Conservation (phyloP, 768 basidiomycete genomes). For the Clavulina sp. region DNA sequence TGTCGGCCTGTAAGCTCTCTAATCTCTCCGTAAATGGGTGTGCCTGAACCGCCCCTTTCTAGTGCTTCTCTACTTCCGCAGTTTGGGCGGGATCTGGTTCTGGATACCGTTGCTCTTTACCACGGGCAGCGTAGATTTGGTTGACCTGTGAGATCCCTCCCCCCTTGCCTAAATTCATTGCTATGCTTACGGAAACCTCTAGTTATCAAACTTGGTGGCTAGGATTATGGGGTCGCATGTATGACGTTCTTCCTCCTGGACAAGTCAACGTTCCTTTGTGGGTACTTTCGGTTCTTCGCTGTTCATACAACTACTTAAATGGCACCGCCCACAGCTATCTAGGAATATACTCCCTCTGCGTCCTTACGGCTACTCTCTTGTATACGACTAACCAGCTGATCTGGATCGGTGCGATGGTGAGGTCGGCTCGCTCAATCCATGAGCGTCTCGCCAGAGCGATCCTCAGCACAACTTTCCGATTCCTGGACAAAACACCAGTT, state of each 20-base stretch:
- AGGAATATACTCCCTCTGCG: no score
- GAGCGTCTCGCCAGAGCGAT: conserved; percentile 32
- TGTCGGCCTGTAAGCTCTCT: conserved; percentile 23
- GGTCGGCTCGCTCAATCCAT: conserved; percentile 40
- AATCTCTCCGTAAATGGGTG: background rate
- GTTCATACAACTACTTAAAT: conserved; percentile 13
- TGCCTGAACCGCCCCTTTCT: background rate
- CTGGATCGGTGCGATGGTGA: conserved; percentile 30
- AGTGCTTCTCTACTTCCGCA: conserved; percentile 22
- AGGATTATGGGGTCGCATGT: conserved; percentile 17
- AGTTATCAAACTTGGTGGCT: conserved; percentile 26
- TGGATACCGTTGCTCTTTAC: conserved; percentile 17
- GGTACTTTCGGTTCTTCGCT: conserved; percentile 25
- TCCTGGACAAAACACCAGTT: conserved; percentile 13
- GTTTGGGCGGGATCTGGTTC: conserved; percentile 18
- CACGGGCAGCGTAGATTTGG: conserved; percentile 14
- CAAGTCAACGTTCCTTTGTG: conserved; percentile 20
- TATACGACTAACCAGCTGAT: no score
- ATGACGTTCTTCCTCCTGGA: conserved; percentile 12
- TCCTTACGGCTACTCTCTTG: no score
- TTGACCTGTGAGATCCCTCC: no score
- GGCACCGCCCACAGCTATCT: no score
- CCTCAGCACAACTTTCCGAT: conserved; percentile 36
- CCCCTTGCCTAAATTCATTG: no score
- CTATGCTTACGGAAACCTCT: conserved; percentile 5